phyloP scores from a whole-genome alignment of 805 yeast genomes.

The Debaryomyces maramus region DNA sequence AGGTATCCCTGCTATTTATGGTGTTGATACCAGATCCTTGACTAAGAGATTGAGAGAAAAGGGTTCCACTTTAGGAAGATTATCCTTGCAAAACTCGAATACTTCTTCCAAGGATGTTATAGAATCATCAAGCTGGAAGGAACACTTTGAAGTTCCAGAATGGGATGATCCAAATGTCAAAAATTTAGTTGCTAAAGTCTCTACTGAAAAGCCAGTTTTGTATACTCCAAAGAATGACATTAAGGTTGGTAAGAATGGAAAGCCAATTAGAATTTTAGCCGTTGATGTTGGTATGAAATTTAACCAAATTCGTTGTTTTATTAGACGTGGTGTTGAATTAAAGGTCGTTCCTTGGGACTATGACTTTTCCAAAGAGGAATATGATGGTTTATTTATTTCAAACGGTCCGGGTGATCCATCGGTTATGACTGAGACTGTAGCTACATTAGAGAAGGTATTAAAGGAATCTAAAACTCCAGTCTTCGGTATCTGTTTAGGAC shows the following conservation, averaged over 20 bases:
- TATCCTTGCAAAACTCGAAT: slow-evolving; percentile 56
- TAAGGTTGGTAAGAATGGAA: slow-evolving; percentile 66
- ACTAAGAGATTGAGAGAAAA: slow-evolving; percentile 90
- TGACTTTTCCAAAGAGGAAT: slow-evolving; percentile 75
- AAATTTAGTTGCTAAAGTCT: slow-evolving; percentile 90
- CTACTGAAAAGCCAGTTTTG: slow-evolving; percentile 70
- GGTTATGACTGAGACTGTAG: slow-evolving; percentile 68
- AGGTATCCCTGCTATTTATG: slow-evolving; percentile 94
- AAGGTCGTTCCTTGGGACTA: slow-evolving; percentile 95
- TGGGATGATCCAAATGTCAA: slow-evolving; percentile 92
- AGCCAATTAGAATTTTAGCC: slow-evolving; percentile 78
- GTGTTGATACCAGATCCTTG: slow-evolving; percentile 94
- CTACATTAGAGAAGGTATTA: slow-evolving; percentile 57
- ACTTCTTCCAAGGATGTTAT: slow-evolving; percentile 32
- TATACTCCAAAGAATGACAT: slow-evolving; percentile 66
- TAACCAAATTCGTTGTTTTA: slow-evolving; percentile 96
- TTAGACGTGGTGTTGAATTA: slow-evolving; percentile 93
- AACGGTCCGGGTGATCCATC: slow-evolving; percentile 99
- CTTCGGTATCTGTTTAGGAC: slow-evolving; percentile 98
- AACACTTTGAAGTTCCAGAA: slow-evolving; percentile 70
- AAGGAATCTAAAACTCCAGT: slow-evolving; percentile 76
- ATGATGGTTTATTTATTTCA: slow-evolving; percentile 93
- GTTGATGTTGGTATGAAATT: slow-evolving; percentile 97
- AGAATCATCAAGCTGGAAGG: slow-evolving; percentile 49
- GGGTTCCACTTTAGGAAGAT: slow-evolving; percentile 92